Conservation (phyloP, 768 basidiomycete genomes). For the Suillus hirtellus region DNA sequence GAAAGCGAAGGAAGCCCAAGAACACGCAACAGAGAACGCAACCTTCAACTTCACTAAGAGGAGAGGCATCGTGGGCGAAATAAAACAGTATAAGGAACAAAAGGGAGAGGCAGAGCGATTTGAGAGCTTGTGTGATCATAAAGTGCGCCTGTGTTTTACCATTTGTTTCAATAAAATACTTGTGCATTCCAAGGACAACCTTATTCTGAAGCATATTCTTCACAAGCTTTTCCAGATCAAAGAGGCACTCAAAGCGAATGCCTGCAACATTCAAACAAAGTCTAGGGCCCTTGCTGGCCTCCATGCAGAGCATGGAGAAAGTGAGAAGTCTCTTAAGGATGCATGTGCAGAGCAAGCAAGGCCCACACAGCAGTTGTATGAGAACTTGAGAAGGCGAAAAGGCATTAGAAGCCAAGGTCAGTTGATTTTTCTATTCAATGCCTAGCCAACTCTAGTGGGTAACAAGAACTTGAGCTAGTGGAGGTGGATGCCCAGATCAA, state of each 20-base stretch:
- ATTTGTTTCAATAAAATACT: conserved; percentile 3
- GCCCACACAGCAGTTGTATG: conserved; percentile 73
- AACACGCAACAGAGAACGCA: conserved; percentile 90
- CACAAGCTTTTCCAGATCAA: conserved; percentile 92
- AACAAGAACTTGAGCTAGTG: conserved; percentile 81
- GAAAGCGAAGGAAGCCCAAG: conserved; percentile 81
- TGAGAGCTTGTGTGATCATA: conserved; percentile 71
- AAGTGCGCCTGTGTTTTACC: conserved; percentile 44
- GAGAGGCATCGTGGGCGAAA: conserved; percentile 90
- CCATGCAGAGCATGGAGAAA: conserved; percentile 66
- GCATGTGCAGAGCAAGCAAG: conserved; percentile 82
- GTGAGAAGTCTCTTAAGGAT: conserved; percentile 70
- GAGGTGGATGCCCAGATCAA: conserved; percentile 84
- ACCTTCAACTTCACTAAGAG: conserved; percentile 95
- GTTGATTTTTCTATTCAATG: conserved; percentile 15
- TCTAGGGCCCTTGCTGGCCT: conserved; percentile 71
- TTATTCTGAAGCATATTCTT: conserved; percentile 78
- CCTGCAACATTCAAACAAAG: conserved; percentile 66
- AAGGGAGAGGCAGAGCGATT: conserved; percentile 91
- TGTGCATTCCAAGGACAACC: conserved; percentile 58
- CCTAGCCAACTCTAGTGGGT: not conserved
- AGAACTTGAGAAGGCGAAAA: conserved; percentile 91
- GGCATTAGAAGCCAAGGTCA: conserved; percentile 76
- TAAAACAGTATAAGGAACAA: conserved; percentile 97
- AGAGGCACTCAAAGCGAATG: conserved; percentile 72